Conservation (phyloP, 177 flowering plant genomes). For the Vitis hybrid region DNA sequence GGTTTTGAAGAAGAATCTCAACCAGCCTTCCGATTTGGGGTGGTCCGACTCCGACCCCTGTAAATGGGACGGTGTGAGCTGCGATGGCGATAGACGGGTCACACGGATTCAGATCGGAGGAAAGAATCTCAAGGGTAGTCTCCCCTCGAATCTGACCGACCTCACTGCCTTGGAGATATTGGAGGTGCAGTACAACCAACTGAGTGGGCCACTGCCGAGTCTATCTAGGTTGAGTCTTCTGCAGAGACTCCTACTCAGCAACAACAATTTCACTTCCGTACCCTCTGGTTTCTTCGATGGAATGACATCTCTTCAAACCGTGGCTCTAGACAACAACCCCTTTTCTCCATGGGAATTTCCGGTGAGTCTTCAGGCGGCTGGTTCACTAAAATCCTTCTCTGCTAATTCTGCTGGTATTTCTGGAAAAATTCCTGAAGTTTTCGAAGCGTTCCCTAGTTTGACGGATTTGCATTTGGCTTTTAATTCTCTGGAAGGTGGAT, state of each 20-base stretch:
- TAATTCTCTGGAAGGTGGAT: constrained; percentile 52
- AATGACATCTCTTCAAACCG: constrained; percentile 36
- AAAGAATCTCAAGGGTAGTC: constrained; percentile 34
- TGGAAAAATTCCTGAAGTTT: constrained; percentile 66
- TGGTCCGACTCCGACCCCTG: constrained; percentile 75
- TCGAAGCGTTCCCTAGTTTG: constrained; percentile 40
- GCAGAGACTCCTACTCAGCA: constrained; percentile 33
- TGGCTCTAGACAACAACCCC: constrained; percentile 53
- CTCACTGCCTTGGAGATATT: constrained; percentile 41
- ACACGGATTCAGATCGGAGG: constrained; percentile 55
- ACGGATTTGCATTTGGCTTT: constrained; percentile 38
- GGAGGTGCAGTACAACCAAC: constrained; percentile 45
- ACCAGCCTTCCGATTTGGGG: constrained; percentile 20
- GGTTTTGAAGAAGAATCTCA: constrained; percentile 41
- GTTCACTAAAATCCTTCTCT: constrained; percentile 47
- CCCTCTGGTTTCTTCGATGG: constrained; percentile 69
- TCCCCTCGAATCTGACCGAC: constrained; percentile 42
- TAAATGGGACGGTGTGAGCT: constrained; percentile 42
- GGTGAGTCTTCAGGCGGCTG: constrained; percentile 29
- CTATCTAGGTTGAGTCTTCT: constrained; percentile 49
- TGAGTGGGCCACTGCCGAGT: constrained; percentile 63
- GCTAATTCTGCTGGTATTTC: constrained; percentile 50
- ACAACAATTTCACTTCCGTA: constrained; percentile 52
- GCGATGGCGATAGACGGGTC: constrained; percentile 35
- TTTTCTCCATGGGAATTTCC: constrained; percentile 66